Evolutionary conservation across 495 filamentous ascomycete genomes (phyloP).

Genomic region (Rostrohypoxylon terebratum): DNA sequence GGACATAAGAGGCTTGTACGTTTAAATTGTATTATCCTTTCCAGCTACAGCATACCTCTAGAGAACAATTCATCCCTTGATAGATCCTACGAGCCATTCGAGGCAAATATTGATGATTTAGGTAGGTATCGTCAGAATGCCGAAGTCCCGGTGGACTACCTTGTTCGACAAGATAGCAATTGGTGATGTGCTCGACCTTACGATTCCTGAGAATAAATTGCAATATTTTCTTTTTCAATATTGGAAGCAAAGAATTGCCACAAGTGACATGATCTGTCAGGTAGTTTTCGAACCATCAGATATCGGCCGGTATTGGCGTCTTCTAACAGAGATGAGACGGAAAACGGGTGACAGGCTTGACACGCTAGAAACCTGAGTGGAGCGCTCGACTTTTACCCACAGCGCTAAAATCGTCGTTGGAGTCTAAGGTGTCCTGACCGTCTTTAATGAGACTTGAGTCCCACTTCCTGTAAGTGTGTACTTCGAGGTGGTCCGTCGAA

Average conservation of each 20-base stretch:
- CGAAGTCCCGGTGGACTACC: not conserved
- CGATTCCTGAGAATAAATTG: slow-evolving; percentile 9
- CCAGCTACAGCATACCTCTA: not conserved
- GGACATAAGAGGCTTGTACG: slow-evolving; percentile 32
- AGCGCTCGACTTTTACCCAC: slow-evolving; percentile 24
- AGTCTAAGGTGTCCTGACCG: slow-evolving; percentile 20
- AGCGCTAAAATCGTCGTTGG: slow-evolving; percentile 25
- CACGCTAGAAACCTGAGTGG: slow-evolving; percentile 36
- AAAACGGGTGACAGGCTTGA: slow-evolving; percentile 34
- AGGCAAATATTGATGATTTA: not conserved
- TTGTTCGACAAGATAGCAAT: not conserved
- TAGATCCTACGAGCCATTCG: slow-evolving; percentile 9
- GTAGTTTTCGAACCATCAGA: slow-evolving; percentile 1
- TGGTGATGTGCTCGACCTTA: slow-evolving; percentile 8
- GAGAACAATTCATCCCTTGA: slow-evolving; percentile 19
- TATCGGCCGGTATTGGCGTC: slow-evolving; percentile 14
- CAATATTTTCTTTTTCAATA: not conserved
- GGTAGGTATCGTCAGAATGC: not conserved
- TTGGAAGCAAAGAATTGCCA: not conserved
- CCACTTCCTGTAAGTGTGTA: slow-evolving; percentile 9
- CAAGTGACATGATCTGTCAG: not conserved
- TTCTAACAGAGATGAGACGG: slow-evolving; percentile 23
- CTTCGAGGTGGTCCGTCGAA: not conserved
- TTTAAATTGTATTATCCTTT: not conserved
- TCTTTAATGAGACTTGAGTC: slow-evolving; percentile 24